Conservation (phyloP, 2,329 filamentous ascomycete genomes). For the Botryosphaeria dothidea region DNA sequence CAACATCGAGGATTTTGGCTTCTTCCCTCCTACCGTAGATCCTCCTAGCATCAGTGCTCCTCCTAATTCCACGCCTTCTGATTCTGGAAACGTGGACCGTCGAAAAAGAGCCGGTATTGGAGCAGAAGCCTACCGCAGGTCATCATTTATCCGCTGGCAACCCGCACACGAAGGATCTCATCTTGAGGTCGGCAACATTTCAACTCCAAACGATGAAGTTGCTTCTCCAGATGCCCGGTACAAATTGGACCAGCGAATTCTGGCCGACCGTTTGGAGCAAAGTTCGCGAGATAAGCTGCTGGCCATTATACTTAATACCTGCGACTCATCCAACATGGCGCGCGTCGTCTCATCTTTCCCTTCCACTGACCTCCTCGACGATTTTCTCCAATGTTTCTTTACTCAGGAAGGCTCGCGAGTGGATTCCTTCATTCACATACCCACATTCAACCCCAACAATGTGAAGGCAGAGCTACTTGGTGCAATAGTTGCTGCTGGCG, state of each 20-base stretch:
- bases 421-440: slow-evolving; percentile 63
- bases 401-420: slow-evolving; percentile 58
- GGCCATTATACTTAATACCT: slow-evolving; percentile 63
- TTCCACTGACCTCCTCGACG: slow-evolving; percentile 61
- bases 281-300: slow-evolving; percentile 59
- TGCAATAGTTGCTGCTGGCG: slow-evolving; percentile 62
- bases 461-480: slow-evolving; percentile 62
- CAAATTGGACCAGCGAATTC: slow-evolving; percentile 8
- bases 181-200: slow-evolving; percentile 12
- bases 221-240: slow-evolving; percentile 9
- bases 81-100: not conserved
- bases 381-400: slow-evolving; percentile 62
- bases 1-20: not conserved
- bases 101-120: not conserved
- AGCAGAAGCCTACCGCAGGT: slow-evolving; percentile 12
- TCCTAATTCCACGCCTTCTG: not conserved
- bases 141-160: slow-evolving; percentile 16
- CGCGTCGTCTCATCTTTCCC: slow-evolving; percentile 63
- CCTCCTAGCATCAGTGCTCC: not conserved
- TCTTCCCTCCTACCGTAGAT: not conserved
- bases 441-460: slow-evolving; percentile 58
- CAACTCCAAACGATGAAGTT: not conserved
- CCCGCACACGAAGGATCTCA: slow-evolving; percentile 7
- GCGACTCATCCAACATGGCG: slow-evolving; percentile 50
- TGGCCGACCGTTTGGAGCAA: slow-evolving; percentile 7